These are phyloP conservation scores for Peniophora sp. DNA, from an alignment of 1,284 basidiomycete genomes.

Conservation along the genomic window DNA sequence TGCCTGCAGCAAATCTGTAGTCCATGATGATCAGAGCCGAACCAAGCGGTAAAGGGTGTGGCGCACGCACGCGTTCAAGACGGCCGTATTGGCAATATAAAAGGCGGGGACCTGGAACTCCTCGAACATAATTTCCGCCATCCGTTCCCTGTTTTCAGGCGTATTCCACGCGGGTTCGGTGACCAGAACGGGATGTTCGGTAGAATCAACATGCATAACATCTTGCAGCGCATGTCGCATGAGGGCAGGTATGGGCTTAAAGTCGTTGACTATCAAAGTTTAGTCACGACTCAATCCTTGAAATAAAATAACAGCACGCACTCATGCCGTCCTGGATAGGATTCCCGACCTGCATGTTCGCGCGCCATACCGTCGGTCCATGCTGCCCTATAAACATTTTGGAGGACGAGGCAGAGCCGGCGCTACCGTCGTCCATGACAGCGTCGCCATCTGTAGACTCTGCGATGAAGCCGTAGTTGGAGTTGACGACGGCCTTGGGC, in stretches of 20 bases:
- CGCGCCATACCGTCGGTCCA: constrained; percentile 88
- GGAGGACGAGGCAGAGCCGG: constrained; percentile 18
- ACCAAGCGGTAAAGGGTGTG: not conserved
- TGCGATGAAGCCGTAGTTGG: constrained; percentile 76
- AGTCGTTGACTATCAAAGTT: constrained; percentile 60
- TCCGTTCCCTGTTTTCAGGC: constrained; percentile 78
- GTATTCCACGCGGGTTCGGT: constrained; percentile 98
- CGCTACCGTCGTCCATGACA: constrained; percentile 43
- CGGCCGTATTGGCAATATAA: constrained; percentile 95
- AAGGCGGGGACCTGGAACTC: constrained; percentile 92
- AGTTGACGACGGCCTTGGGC: constrained; percentile 88
- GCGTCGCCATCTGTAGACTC: constrained; percentile 41
- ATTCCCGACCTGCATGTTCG: constrained; percentile 81
- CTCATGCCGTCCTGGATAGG: constrained; percentile 84
- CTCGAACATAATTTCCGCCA: constrained; percentile 97
- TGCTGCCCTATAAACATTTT: constrained; percentile 86
- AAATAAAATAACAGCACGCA: constrained; percentile 31
- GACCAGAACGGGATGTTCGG: constrained; percentile 87
- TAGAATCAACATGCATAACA: constrained; percentile 63
- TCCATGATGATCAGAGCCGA: not conserved
- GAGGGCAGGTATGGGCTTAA: constrained; percentile 66
- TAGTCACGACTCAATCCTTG: no score
- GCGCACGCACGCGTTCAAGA: constrained; percentile 78
- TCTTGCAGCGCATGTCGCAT: constrained; percentile 72
- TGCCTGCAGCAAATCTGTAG: constrained; percentile 87